A percentile compares a stretch with the other conserved stretches of the same genome.
Conservation (phyloP, 176 grass and related monocot species). For the Rhynchospora breviuscula region DNA sequence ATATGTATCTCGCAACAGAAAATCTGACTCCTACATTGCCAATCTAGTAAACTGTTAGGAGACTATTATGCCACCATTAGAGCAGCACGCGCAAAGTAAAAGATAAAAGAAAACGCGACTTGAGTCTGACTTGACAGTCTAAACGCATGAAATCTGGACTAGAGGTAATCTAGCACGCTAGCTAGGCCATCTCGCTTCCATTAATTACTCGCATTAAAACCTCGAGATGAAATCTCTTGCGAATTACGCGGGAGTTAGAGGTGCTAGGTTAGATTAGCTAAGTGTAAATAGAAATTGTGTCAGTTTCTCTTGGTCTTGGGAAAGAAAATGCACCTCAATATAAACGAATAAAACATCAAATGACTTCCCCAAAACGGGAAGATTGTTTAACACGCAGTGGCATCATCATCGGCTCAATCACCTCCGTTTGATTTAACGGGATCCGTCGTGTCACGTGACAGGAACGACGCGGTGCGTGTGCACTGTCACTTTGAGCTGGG, state of each 20-base stretch:
- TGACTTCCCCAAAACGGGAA: slow-evolving; percentile 13
- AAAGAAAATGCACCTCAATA: not conserved
- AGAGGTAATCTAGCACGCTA: not conserved
- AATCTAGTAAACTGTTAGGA: no score
- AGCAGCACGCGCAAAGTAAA: no score
- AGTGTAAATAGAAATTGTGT: no score
- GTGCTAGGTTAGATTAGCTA: no score
- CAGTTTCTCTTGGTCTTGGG: not conserved
- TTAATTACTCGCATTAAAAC: not conserved
- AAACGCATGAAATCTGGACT: not conserved
- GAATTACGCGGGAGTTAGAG: no score
- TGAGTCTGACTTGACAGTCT: not conserved
- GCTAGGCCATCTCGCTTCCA: not conserved
- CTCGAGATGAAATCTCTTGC: not conserved
- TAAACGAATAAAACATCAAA: not conserved
- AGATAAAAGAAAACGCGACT: not conserved
- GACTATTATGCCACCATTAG: no score
- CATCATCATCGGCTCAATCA: not conserved
- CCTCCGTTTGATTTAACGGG: not conserved
- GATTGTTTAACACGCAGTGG: not conserved
- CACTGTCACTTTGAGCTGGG: not conserved
- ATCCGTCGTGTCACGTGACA: not conserved
- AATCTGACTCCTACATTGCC: not conserved
- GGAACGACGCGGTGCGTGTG: not conserved
- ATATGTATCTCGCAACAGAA: not conserved